These are phyloP conservation scores for Parathielavia appendiculata DNA, from an alignment of 495 filamentous ascomycete species.

Conservation along the genomic window DNA sequence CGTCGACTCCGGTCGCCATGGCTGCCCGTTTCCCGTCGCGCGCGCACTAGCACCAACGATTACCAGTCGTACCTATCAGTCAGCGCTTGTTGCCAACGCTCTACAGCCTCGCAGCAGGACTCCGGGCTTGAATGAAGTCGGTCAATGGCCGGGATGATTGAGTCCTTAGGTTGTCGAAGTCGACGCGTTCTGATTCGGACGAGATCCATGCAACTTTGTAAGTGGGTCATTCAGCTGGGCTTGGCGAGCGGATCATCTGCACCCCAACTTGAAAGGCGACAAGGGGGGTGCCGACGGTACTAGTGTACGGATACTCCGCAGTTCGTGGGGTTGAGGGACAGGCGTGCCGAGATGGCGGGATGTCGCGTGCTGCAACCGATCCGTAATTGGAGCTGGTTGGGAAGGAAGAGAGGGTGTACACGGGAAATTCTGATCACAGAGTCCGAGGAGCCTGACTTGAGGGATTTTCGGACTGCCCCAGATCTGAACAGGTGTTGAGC, in stretches of 20 bases:
- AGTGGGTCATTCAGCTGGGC: not conserved
- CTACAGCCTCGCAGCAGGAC: not conserved
- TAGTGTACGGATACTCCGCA: not conserved
- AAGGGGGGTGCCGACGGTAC: no score
- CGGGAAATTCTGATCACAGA: not conserved
- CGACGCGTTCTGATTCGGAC: not conserved
- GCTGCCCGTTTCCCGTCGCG: not conserved
- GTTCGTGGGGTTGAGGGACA: not conserved
- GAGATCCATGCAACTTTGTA: not conserved
- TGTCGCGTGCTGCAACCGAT: not conserved
- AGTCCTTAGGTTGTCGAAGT: not conserved
- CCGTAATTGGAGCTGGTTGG: not conserved
- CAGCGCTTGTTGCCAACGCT: not conserved
- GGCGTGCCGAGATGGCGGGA: not conserved
- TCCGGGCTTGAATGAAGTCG: no score
- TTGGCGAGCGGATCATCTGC: not conserved
- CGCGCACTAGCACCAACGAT: no score
- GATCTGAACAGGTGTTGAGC: no score
- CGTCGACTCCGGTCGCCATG: conserved; percentile 75
- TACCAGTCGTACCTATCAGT: no score
- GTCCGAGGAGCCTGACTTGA: not conserved
- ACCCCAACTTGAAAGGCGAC: not conserved
- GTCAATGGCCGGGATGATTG: not conserved
- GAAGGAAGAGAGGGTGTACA: not conserved
- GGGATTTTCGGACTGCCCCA: not conserved